A percentile compares a stretch with the other conserved stretches of the same genome.
Evolutionary conservation across 768 basidiomycete species (phyloP).

Genomic region (Tephrocybe sp.): DNA sequence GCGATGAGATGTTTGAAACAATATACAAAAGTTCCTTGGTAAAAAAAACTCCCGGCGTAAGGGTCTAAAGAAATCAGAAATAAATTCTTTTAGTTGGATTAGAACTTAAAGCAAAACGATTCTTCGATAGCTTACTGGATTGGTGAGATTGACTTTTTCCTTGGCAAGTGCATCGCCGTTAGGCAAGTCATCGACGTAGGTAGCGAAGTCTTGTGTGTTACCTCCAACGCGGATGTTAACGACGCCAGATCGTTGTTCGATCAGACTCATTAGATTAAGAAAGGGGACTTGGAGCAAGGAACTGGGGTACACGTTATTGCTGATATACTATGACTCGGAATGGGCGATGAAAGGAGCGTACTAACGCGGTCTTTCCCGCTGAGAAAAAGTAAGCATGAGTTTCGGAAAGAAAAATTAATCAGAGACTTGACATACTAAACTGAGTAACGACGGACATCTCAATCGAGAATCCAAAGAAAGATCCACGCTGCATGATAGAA

Average conservation of each 20-base stretch:
- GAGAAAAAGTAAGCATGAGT: neutral
- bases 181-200: constrained; percentile 35
- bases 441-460: constrained; percentile 69
- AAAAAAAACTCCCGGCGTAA: constrained; percentile 64
- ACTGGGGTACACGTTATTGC: neutral
- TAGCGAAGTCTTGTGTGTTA: constrained; percentile 61
- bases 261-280: constrained; percentile 62
- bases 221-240: constrained; percentile 62
- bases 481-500: constrained; percentile 38
- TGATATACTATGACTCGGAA: no score
- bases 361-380: neutral
- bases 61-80: constrained; percentile 49
- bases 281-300: constrained; percentile 38
- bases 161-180: constrained; percentile 43
- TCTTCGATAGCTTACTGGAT: constrained; percentile 25
- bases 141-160: constrained; percentile 23
- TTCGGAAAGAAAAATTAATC: neutral
- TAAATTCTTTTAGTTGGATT: neutral
- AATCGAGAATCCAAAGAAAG: constrained; percentile 70
- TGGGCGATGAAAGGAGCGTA: neutral
- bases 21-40: constrained; percentile 67
- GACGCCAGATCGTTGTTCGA: constrained; percentile 51
- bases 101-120: neutral
- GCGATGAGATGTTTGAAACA: constrained; percentile 53
- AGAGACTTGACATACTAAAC: constrained; percentile 37